phyloP scores from a whole-genome alignment of 2,329 filamentous ascomycete genomes.

The Rhynchosporium graminicola region DNA sequence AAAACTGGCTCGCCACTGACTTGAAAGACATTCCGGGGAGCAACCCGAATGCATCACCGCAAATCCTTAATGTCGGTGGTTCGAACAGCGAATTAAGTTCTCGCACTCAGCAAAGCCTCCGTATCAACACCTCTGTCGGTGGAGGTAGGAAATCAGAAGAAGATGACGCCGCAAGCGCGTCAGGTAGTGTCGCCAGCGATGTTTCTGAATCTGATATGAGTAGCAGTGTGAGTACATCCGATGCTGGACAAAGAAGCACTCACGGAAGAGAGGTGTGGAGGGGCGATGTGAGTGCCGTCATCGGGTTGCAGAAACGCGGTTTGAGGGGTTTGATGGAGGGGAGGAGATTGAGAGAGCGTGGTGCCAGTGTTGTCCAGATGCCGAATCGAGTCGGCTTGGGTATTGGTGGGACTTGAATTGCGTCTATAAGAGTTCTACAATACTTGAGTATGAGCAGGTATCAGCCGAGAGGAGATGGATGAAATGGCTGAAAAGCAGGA shows the following conservation, averaged over 20 bases:
- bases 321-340: conserved; percentile 94
- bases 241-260: conserved; percentile 43
- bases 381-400: conserved; percentile 22
- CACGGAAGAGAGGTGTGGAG: conserved; percentile 70
- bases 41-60: conserved; percentile 16
- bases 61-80: conserved; percentile 27
- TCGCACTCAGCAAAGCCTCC: conserved; percentile 41
- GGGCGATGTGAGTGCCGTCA: conserved; percentile 82
- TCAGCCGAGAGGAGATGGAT: background rate
- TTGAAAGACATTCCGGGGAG: conserved; percentile 40
- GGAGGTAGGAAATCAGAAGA: conserved; percentile 43
- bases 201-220: conserved; percentile 35
- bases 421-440: background rate
- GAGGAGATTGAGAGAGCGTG: conserved; percentile 76
- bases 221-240: conserved; percentile 43
- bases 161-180: conserved; percentile 39
- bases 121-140: conserved; percentile 52
- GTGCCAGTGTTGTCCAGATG: conserved; percentile 41
- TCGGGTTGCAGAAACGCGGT: conserved; percentile 92
- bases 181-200: conserved; percentile 37
- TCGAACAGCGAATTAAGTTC: conserved; percentile 27
- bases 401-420: conserved; percentile 14
- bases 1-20: conserved; percentile 55
- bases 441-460: too few relatives aligned
- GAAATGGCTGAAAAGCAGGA: background rate